Percentiles rank a stretch among this genome's conserved stretches.
Conservation (phyloP, 2,329 filamentous ascomycete species). For the Coniella lustricola region DNA sequence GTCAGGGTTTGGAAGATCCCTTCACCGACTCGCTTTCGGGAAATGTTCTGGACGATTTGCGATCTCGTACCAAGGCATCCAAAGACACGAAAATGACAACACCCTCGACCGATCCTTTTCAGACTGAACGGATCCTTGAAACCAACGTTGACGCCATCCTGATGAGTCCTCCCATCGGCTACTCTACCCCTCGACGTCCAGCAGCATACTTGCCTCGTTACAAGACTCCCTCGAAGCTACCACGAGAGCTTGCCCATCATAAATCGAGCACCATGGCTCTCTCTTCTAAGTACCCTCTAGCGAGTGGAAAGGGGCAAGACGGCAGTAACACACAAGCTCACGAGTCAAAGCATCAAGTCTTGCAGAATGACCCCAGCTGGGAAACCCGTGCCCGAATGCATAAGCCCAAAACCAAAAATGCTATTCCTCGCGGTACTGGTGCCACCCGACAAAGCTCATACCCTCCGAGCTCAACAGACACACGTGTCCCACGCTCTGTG, state of each 20-base stretch:
- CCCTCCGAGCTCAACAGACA: slow-evolving; percentile 15
- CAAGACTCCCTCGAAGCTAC: background rate
- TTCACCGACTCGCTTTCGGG: slow-evolving; percentile 14
- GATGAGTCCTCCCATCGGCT: slow-evolving; percentile 16
- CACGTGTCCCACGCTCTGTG: slow-evolving; percentile 16
- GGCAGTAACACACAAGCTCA: background rate
- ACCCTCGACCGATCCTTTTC: slow-evolving; percentile 24
- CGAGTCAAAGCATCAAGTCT: background rate
- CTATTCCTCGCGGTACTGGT: background rate
- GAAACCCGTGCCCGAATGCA: background rate
- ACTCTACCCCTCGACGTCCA: slow-evolving; percentile 18
- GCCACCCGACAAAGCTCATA: slow-evolving; percentile 10
- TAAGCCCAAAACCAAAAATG: background rate
- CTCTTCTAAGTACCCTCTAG: background rate
- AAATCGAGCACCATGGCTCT: background rate
- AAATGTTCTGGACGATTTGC: slow-evolving; percentile 15
- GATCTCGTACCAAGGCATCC: slow-evolving; percentile 7
- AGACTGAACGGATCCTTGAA: slow-evolving; percentile 24
- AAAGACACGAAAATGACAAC: background rate
- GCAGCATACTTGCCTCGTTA: background rate
- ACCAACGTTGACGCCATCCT: slow-evolving; percentile 18
- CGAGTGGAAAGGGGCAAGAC: background rate
- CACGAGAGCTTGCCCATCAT: background rate
- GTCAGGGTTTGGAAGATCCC: slow-evolving; percentile 17
- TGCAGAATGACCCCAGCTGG: background rate